Evolutionary conservation across 306 rosid species (phyloP).

Genomic region (Luffa acutangula): DNA sequence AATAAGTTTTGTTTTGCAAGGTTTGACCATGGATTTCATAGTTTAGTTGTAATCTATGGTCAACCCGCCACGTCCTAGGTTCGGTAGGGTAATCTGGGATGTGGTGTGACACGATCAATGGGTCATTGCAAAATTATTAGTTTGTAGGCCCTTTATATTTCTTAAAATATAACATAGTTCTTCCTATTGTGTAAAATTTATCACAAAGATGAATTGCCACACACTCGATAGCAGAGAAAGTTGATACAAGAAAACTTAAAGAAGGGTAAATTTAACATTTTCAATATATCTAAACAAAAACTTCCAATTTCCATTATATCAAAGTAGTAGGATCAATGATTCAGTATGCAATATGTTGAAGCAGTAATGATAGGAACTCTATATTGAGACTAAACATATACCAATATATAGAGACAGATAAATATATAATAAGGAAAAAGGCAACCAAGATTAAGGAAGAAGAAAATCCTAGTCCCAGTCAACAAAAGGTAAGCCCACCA

Average conservation of each 20-base stretch:
- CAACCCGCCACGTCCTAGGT: no score
- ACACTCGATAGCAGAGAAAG: constrained; percentile 2
- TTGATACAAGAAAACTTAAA: not conserved
- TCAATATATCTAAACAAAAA: not conserved
- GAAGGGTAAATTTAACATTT: not conserved
- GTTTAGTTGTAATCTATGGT: no score
- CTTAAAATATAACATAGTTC: no score
- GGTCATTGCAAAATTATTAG: no score
- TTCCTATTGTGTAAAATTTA: no score
- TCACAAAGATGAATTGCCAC: no score
- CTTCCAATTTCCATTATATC: not conserved
- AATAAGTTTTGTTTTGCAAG: no score
- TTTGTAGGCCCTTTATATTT: no score
- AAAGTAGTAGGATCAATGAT: not conserved
- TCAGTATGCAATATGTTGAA: constrained; percentile 2
- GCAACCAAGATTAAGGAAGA: not conserved
- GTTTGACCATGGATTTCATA: no score
- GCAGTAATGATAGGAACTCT: constrained; percentile 1
- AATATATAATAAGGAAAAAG: constrained; percentile 5
- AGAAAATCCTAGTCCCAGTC: constrained; percentile 21
- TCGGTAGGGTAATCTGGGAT: no score
- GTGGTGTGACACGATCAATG: no score
- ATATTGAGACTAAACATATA: not conserved
- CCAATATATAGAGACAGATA: not conserved
- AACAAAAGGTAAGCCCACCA: constrained; percentile 27